Evolutionary conservation across 305 asterid species (phyloP), one percentile per base, ranked within the genome.

Genomic region (Plantago coronopus): DNA sequence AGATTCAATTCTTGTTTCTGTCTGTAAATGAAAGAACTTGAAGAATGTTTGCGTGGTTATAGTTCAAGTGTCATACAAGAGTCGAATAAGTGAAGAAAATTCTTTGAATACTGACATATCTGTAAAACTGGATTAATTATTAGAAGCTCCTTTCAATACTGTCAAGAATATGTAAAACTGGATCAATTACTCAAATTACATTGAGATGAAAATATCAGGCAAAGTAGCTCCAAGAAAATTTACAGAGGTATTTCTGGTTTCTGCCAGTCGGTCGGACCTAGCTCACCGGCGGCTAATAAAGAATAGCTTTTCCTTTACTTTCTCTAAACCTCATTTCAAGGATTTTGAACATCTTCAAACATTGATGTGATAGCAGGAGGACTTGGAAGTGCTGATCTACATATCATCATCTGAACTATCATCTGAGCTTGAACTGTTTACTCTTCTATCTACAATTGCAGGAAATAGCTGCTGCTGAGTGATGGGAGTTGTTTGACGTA

Each of bases 341-440:
- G 37, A 50, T 50, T 29, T 13, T 21, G 15, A 16, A 12, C 13
- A 17, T 15, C 34, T 15, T 22, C 5, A 31, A 34, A 34, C 46
- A n/a, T 19, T 55, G 57, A 11, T 31, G 44, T 14, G 42, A 17
- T 17, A 4, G 62, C 34, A 38, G 16, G 18, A 9, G 11, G 62
- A 20, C 48, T 27, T 19, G 25, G 44, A 4, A 45, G 8, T 25
- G 42, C 25, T 21, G 49, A 67, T 61, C 46, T 22, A 55, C 38
- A 46, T 64, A 17, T 88, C 91, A 8, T 83, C 88, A 22, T 85
- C 95, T 40, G 88, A 83, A 68, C 88, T 76, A 25, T 34, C 40
- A 34, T 34, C 40, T 40, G 88, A 83, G 72, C 91, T 78, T 29
- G 89, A 84, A 63, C 63, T 64, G 61, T 79, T 77, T 27, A 63